Evolutionary conservation across 768 basidiomycete species (phyloP).

Genomic region (Lactarius indigo): DNA sequence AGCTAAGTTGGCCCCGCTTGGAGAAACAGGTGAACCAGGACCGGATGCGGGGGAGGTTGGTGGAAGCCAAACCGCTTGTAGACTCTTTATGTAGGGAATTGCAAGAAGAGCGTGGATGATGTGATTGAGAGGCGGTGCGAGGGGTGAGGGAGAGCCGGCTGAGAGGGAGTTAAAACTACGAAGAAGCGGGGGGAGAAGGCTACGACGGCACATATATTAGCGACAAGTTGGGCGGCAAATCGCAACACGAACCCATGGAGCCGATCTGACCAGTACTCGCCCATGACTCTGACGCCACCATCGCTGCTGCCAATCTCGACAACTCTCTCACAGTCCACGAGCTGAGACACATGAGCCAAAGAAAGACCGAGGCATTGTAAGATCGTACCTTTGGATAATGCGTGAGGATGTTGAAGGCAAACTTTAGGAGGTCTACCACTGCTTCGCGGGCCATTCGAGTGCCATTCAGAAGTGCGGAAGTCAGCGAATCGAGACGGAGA

Average conservation of each 20-base stretch:
- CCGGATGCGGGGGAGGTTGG: constrained; percentile 36
- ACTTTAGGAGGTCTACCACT: constrained; percentile 78
- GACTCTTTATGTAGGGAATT: constrained; percentile 60
- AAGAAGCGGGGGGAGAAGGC: constrained; percentile 65
- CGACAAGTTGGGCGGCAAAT: not conserved
- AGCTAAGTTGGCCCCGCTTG: constrained; percentile 19
- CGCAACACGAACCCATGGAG: constrained; percentile 55
- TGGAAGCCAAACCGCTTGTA: constrained; percentile 62
- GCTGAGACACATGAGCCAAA: constrained; percentile 9
- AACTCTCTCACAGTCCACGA: constrained; percentile 22
- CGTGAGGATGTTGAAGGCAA: constrained; percentile 74
- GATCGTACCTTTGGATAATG: constrained; percentile 73
- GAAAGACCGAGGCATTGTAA: not conserved
- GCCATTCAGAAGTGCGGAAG: constrained; percentile 46
- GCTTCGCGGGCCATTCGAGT: constrained; percentile 64
- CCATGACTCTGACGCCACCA: constrained; percentile 46
- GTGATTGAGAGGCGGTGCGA: constrained; percentile 71
- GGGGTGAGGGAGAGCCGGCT: constrained; percentile 55
- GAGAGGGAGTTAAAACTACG: constrained; percentile 67
- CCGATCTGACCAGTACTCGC: constrained; percentile 71
- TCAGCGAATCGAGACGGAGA: constrained; percentile 57
- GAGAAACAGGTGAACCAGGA: constrained; percentile 31
- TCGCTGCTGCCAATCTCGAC: constrained; percentile 19
- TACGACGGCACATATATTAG: not conserved
- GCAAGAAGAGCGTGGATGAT: constrained; percentile 78